Base-by-base conservation (phyloP, 202 grass and related monocot species). In the Carex sylvatica region DNA sequence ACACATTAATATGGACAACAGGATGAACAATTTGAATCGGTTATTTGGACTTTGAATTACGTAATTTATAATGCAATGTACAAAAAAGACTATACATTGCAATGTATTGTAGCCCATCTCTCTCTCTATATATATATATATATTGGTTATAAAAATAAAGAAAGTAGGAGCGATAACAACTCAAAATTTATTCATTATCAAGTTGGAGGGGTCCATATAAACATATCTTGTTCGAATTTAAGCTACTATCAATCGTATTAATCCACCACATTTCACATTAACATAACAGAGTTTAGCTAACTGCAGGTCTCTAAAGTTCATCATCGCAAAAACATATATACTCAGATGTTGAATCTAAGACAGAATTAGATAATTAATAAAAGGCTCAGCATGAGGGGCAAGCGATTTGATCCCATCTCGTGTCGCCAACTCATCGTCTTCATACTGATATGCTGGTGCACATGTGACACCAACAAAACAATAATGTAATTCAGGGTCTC, bases 391-490 rank as follows among this genome's bases (percentile, higher is more conserved):
- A 18, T 84, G 82, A 14, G 90, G 87, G 61, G 82, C 85, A 44
- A 92, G 70, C 51, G 65, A 30, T 53, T 91, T 92, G 22, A 94
- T 87, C 73, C 31, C 64, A 46, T 82, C 90, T 12, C 74, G 84
- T 16, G 87, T 91, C 5, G 88, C 90, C n/a, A 94, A 15, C 64
- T 97, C 88, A 52, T 94, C 46, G 64, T 97, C 92, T 63, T 97
- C 92, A 1, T 87, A 94, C 16, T 89, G 81, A 86, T 86, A 97
- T 0, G 94, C 88, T 8, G 88, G 94, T 6, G 94, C 90, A 56
- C 92, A 94, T 42, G 92, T 97, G 70, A 92, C 90, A 84, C 90
- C 90, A 13, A 89, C 90, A 4, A 94, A 85, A 69, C 87, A 91
- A 85, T 97, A 92, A 73, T 92, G 92, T 42, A 88, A 40, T 0